Base-by-base conservation (phyloP, 1,284 basidiomycete species). In the Moniliophthora roreri region DNA sequence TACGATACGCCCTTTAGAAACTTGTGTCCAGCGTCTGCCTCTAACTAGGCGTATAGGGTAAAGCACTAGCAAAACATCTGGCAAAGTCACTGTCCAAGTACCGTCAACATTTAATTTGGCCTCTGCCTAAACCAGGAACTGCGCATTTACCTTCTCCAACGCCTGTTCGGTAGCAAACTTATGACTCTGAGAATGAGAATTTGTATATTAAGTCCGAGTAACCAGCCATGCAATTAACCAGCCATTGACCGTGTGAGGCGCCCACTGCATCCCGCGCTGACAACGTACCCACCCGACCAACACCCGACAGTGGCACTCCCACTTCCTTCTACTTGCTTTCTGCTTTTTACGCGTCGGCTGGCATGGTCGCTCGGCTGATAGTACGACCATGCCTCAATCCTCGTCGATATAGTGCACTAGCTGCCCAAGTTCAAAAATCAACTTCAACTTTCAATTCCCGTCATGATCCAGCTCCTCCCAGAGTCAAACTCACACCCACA, bases 1-100 rank as follows among this genome's bases (percentile, higher is more conserved):
- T 85, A 57, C 23, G 73, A 41, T 11, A 11, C 40, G 18, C 11
- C 10, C 59, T 7, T 21, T 48, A 8, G 23, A 7, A 24, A 20
- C 24, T 35, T 7, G 35, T 40, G 48, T 32, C 34, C n/a, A 24
- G 48, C n/a, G 48, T 52, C 15, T 34, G 8, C 34, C 38, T 18
- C 41, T 26, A 13, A 45, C 51, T 21, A 34, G 26, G 20, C 46
- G 13, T 16, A 23, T 13, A 89, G 87, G 85, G 78, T 26, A 77
- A 67, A 56, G 74, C 73, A 52, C 65, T 89, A 48, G 81, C 76
- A 20, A 57, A 56, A 4, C 73, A 76, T 63, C 64, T 79, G 6
- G 72, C 73, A 15, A 23, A n/a, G 7, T 32, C 28, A 6, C 28
- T 32, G 28, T 6, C 7, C 28, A 32, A 32, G 28, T 32, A 32